A percentile compares a stretch with the other conserved stretches of the same genome.
These are phyloP conservation scores for Acanthamoeba rhysodes DNA, from an alignment of 208 protist genomes.

Conservation along the genomic window DNA sequence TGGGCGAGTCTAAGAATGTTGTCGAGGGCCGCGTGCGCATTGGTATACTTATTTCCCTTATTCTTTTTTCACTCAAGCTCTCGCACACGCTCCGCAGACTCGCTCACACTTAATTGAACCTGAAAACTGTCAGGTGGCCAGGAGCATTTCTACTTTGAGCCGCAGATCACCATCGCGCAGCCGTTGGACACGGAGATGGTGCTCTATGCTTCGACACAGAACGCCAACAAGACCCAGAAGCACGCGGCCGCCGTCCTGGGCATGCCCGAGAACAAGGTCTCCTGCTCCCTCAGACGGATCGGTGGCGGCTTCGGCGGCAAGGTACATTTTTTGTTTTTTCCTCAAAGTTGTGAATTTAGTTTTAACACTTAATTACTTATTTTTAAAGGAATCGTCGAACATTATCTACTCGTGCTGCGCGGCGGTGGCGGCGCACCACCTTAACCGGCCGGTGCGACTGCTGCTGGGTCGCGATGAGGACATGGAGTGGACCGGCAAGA, in stretches of 20 bases:
- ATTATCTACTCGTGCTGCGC: slow-evolving; percentile 83
- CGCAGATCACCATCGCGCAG: slow-evolving; percentile 87
- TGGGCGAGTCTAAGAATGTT: slow-evolving; percentile 74
- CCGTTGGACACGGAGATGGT: slow-evolving; percentile 89
- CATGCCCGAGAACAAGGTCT: slow-evolving; percentile 69
- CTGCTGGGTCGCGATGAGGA: slow-evolving; percentile 90
- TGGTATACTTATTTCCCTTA: neutral
- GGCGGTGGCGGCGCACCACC: slow-evolving; percentile 89
- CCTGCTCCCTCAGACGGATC: slow-evolving; percentile 53
- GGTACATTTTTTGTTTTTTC: neutral
- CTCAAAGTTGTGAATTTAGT: neutral
- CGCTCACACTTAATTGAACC: no score
- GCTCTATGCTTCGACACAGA: slow-evolving; percentile 91
- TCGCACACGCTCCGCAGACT: no score
- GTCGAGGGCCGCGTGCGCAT: slow-evolving; percentile 85
- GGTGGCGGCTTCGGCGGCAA: slow-evolving; percentile 69
- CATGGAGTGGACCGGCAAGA: slow-evolving; percentile 89
- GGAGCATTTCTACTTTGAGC: slow-evolving; percentile 96
- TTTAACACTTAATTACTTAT: neutral
- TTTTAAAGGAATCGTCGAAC: slow-evolving; percentile 87
- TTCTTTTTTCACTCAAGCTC: neutral
- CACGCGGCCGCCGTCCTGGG: slow-evolving; percentile 51
- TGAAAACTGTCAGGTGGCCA: slow-evolving; percentile 88
- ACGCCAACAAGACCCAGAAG: slow-evolving; percentile 91
- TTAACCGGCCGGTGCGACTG: slow-evolving; percentile 87